Percentiles rank a stretch among this genome's conserved stretches.
Conservation (phyloP, 1,139 yeast genomes). For the Scheffersomyces quercinus region DNA sequence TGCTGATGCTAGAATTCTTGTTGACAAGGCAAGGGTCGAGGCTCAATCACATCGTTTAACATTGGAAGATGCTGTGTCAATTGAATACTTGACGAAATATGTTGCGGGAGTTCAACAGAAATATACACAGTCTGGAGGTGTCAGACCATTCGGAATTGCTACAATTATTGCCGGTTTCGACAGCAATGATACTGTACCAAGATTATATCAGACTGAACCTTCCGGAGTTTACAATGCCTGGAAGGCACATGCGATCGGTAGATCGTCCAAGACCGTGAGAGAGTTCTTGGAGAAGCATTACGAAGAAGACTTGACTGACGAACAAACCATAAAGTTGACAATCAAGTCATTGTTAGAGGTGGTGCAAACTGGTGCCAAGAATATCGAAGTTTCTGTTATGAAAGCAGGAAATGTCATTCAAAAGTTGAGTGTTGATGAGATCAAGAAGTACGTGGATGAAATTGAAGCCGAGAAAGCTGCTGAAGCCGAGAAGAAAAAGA, state of each 20-base stretch:
- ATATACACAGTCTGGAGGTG: constrained; percentile 98
- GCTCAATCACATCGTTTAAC: constrained; percentile 96
- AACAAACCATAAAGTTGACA: constrained; percentile 77
- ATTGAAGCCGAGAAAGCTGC: constrained; percentile 91
- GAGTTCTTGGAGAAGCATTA: constrained; percentile 94
- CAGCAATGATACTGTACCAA: constrained; percentile 76
- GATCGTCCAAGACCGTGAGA: constrained; percentile 91
- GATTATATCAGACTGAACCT: constrained; percentile 93
- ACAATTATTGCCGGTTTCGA: constrained; percentile 96
- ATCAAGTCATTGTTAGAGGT: constrained; percentile 89
- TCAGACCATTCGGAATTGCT: constrained; percentile 92
- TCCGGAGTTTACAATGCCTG: constrained; percentile 98
- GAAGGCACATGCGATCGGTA: constrained; percentile 98
- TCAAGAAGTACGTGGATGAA: constrained; percentile 73
- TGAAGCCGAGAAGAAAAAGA: constrained; percentile 84
- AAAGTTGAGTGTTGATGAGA: constrained; percentile 66
- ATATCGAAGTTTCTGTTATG: constrained; percentile 89
- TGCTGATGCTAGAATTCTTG: constrained; percentile 94
- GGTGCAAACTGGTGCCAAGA: constrained; percentile 96
- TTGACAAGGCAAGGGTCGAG: constrained; percentile 94
- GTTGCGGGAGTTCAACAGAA: constrained; percentile 97
- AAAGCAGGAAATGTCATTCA: constrained; percentile 60
- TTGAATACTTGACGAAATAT: constrained; percentile 89
- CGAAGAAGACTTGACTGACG: constrained; percentile 68
- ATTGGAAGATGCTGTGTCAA: constrained; percentile 88